Evolutionary conservation across 2,329 filamentous ascomycete genomes (phyloP).

Genomic region (Metarhizium rileyi): DNA sequence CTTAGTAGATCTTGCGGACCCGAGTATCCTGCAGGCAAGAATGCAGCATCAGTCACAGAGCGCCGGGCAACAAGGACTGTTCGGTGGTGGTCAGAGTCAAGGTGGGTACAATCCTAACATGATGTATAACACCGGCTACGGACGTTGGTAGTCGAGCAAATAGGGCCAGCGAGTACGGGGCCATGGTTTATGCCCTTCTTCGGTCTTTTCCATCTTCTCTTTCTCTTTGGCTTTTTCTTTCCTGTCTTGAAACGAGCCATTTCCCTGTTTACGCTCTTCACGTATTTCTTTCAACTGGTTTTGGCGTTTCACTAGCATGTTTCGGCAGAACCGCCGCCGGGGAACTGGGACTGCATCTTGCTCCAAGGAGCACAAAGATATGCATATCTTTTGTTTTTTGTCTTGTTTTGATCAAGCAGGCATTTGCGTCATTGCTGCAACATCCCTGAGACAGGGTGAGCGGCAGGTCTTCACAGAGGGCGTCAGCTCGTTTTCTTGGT

Average conservation of each 20-base stretch:
- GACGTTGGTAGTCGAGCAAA: constrained; percentile 48
- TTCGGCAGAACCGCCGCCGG: constrained; percentile 11
- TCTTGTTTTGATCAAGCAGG: constrained; percentile 22
- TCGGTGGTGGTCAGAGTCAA: constrained; percentile 79
- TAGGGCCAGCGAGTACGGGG: background rate
- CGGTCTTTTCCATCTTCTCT: constrained; percentile 7
- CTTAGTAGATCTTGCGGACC: constrained; percentile 99
- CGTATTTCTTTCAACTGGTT: constrained; percentile 7
- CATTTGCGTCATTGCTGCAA: constrained; percentile 14
- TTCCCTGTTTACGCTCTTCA: constrained; percentile 11
- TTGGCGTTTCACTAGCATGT: constrained; percentile 20
- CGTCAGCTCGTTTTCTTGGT: constrained; percentile 18
- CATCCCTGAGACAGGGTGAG: constrained; percentile 16
- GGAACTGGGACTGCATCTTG: constrained; percentile 15
- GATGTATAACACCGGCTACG: constrained; percentile 69
- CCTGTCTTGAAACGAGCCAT: constrained; percentile 12
- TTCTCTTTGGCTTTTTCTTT: constrained; percentile 10
- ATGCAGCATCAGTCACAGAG: constrained; percentile 81
- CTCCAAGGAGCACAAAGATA: constrained; percentile 18
- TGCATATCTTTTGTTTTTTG: constrained; percentile 15
- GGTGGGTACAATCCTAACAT: constrained; percentile 87
- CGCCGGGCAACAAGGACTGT: constrained; percentile 65
- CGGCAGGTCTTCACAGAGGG: constrained; percentile 19
- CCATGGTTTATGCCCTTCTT: constrained; percentile 12
- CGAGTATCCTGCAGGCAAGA: constrained; percentile 97